Conservation (phyloP, 73 alveolate genomes). For the Loxodes magnus region DNA sequence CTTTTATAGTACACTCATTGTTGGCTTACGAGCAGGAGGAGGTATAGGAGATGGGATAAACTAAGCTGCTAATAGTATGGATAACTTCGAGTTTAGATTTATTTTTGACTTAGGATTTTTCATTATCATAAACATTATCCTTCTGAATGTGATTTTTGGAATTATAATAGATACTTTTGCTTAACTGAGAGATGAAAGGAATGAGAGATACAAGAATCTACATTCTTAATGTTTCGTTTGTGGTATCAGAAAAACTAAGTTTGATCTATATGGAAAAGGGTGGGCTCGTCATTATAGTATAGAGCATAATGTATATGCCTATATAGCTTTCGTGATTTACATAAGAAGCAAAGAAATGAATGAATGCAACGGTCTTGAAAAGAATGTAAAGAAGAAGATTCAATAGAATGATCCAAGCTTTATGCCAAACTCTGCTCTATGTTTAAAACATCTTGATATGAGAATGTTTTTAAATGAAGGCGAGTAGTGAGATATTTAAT, state of each 20-base stretch:
- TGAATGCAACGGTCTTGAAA: constrained; percentile 39
- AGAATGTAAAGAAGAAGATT: constrained; percentile 20
- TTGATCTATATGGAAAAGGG: constrained; percentile 46
- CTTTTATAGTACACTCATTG: constrained; percentile 45
- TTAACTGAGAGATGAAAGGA: constrained; percentile 51
- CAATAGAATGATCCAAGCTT: constrained; percentile 10
- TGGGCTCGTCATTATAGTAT: constrained; percentile 25
- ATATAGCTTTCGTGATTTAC: constrained; percentile 31
- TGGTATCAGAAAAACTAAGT: constrained; percentile 14
- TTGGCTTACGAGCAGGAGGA: constrained; percentile 74
- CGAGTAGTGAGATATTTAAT: too few relatives aligned
- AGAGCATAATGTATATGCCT: constrained; percentile 46
- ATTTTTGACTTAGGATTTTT: constrained; percentile 59
- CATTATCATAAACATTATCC: constrained; percentile 43
- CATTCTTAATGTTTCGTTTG: constrained; percentile 67
- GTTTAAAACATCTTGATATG: too few relatives aligned
- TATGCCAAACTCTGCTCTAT: constrained; percentile 19
- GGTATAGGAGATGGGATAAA: constrained; percentile 62
- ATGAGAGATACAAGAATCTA: constrained; percentile 35
- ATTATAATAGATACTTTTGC: constrained; percentile 75
- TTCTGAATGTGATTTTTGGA: constrained; percentile 57
- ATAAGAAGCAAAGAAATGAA: constrained; percentile 10
- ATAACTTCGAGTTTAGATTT: constrained; percentile 40
- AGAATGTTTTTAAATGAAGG: too few relatives aligned
- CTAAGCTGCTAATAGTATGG: not conserved